These are phyloP conservation scores for Pisolithus sp. DNA, from an alignment of 768 basidiomycete species.

Conservation along the genomic window DNA sequence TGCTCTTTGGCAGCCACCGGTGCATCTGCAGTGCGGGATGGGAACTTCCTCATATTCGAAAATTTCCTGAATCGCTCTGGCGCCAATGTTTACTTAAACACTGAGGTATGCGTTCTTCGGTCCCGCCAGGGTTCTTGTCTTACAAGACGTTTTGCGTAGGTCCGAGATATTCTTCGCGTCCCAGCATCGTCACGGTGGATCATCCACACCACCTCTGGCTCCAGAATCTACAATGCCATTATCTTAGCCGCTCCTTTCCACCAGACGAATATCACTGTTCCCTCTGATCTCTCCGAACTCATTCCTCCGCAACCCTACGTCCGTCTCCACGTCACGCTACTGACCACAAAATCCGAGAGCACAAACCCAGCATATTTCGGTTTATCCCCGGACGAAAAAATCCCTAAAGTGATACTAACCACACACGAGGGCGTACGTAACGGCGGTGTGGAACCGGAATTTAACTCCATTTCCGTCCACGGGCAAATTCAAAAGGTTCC, in stretches of 20 bases:
- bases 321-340: slow-evolving; percentile 80
- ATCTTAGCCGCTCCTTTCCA: slow-evolving; percentile 87
- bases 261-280: slow-evolving; percentile 51
- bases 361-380: slow-evolving; percentile 68
- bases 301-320: slow-evolving; percentile 74
- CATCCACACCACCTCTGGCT: slow-evolving; percentile 42
- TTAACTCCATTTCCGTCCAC: slow-evolving; percentile 84
- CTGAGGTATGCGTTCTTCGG: slow-evolving; percentile 41
- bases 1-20: slow-evolving; percentile 66
- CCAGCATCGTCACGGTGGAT: slow-evolving; percentile 46
- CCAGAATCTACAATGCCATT: slow-evolving; percentile 58
- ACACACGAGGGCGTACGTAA: slow-evolving; percentile 53
- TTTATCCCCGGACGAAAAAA: slow-evolving; percentile 33
- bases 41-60: slow-evolving; percentile 84
- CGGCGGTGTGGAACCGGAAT: slow-evolving; percentile 63
- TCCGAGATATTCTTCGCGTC: slow-evolving; percentile 43
- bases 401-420: slow-evolving; percentile 68
- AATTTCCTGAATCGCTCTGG: slow-evolving; percentile 65
- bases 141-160: slow-evolving; percentile 29
- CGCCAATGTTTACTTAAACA: slow-evolving; percentile 66
- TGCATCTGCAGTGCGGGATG: slow-evolving; percentile 62
- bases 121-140: slow-evolving; percentile 44
- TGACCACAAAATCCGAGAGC: slow-evolving; percentile 65
- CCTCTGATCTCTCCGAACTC: slow-evolving; percentile 39
- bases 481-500: slow-evolving; percentile 37